Evolutionary conservation across 23 red algal species (phyloP).

Genomic region (Gracilaria vermiculophylla): DNA sequence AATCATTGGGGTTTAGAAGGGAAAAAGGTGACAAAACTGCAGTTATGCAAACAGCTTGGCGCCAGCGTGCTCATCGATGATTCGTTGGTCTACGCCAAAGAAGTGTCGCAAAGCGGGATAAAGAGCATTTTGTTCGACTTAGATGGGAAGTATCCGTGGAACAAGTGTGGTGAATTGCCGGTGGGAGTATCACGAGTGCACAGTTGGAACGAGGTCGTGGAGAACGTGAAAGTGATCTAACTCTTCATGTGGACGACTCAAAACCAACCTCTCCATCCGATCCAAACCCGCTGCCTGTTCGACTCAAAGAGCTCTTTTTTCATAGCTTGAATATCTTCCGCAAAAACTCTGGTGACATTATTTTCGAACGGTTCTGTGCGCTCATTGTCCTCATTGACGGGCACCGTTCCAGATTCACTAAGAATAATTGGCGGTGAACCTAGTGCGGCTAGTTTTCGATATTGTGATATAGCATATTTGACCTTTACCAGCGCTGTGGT

Average conservation of each 20-base stretch:
- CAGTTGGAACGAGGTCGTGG: conserved; percentile 55
- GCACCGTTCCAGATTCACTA: not conserved
- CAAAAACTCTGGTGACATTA: conserved; percentile 24
- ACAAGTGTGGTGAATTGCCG: conserved; percentile 46
- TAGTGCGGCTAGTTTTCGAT: conserved; percentile 6
- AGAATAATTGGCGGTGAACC: conserved; percentile 19
- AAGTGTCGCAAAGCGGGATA: conserved; percentile 51
- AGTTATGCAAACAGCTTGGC: conserved; percentile 71
- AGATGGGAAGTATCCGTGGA: conserved; percentile 77
- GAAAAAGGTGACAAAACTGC: conserved; percentile 49
- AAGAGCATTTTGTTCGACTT: conserved; percentile 76
- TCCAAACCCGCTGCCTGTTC: conserved; percentile 54
- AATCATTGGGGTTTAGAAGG: conserved; percentile 81
- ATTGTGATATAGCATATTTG: conserved; percentile 19
- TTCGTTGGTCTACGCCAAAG: conserved; percentile 32
- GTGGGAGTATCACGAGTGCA: conserved; percentile 19
- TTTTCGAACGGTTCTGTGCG: not conserved
- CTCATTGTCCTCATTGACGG: not conserved
- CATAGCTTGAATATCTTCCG: conserved; percentile 24
- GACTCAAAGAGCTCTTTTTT: conserved; percentile 39
- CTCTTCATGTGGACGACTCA: not conserved
- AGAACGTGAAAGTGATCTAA: not conserved
- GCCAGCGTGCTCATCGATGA: conserved; percentile 82
- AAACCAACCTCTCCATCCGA: conserved; percentile 60
- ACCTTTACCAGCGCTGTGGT: not conserved